Conservation (phyloP, 352 stramenopile species). For the Pythium utonaiense region DNA sequence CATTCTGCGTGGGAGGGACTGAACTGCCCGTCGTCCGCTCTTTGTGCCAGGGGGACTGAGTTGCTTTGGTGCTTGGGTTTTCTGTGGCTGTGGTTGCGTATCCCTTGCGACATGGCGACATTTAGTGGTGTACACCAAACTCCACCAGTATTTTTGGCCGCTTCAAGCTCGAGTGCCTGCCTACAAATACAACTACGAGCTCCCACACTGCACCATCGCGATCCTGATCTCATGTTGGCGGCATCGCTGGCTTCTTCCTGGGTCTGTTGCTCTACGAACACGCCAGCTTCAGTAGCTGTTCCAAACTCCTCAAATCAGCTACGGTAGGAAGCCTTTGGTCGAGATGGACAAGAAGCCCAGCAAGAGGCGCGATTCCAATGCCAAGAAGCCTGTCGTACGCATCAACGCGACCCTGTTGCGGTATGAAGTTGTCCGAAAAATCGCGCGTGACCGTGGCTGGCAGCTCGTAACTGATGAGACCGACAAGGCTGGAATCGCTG, state of each 20-base stretch:
- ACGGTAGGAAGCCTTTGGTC: background rate
- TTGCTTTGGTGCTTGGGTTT: constrained; percentile 7
- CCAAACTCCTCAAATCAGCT: background rate
- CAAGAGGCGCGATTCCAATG: constrained; percentile 10
- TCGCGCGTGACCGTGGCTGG: constrained; percentile 73
- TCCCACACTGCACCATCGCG: background rate
- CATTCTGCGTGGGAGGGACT: too few relatives aligned
- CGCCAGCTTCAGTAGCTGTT: background rate
- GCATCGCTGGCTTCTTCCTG: too few relatives aligned
- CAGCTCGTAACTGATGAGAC: constrained; percentile 68
- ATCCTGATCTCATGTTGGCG: background rate
- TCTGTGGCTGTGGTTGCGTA: background rate
- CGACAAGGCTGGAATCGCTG: constrained; percentile 52
- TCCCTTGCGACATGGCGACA: constrained; percentile 3
- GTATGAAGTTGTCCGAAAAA: constrained; percentile 83
- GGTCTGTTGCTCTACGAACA: too few relatives aligned
- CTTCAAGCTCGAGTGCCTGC: background rate
- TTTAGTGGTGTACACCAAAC: background rate
- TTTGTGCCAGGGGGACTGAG: background rate
- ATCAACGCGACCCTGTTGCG: constrained; percentile 75
- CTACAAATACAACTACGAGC: constrained; percentile 1
- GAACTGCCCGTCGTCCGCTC: too few relatives aligned
- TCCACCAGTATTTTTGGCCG: background rate
- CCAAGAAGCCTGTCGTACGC: constrained; percentile 43
- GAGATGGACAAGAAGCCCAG: constrained; percentile 27